Percentiles rank a stretch among this genome's conserved stretches.
These are phyloP conservation scores for Vitis rotundifolia DNA, from an alignment of 164 flowering plant species.

Conservation along the genomic window DNA sequence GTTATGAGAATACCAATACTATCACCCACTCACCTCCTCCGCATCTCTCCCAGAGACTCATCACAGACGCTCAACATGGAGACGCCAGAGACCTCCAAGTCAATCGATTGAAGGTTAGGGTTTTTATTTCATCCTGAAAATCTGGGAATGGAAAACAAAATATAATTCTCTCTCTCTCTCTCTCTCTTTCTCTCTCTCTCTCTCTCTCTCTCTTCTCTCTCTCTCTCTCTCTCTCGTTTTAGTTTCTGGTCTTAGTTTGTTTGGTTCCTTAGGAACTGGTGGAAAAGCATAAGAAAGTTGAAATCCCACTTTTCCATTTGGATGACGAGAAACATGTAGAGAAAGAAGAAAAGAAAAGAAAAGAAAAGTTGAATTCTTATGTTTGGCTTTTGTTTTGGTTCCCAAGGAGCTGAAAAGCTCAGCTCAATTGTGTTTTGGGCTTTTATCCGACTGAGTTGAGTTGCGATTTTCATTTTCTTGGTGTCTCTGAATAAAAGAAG, in stretches of 20 bases:
- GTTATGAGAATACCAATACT: neutral
- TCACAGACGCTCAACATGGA: neutral
- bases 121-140: neutral
- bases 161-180: too few relatives aligned
- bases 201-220: neutral
- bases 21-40: constrained; percentile 49
- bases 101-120: constrained; percentile 37
- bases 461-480: too few relatives aligned
- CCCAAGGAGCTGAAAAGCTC: neutral
- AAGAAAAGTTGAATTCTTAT: too few relatives aligned
- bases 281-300: neutral
- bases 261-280: neutral
- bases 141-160: too few relatives aligned
- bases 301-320: neutral
- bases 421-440: too few relatives aligned
- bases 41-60: constrained; percentile 41
- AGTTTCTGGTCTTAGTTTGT: neutral
- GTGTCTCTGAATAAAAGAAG: too few relatives aligned
- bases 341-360: too few relatives aligned
- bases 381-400: neutral
- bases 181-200: neutral
- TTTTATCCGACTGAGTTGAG: too few relatives aligned
- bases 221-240: neutral
- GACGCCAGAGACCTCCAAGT: constrained; percentile 30
- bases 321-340: too few relatives aligned